Evolutionary conservation across 257 asterid genomes (phyloP), one percentile per base, ranked within the genome.

Genomic region (Datura wrightii): DNA sequence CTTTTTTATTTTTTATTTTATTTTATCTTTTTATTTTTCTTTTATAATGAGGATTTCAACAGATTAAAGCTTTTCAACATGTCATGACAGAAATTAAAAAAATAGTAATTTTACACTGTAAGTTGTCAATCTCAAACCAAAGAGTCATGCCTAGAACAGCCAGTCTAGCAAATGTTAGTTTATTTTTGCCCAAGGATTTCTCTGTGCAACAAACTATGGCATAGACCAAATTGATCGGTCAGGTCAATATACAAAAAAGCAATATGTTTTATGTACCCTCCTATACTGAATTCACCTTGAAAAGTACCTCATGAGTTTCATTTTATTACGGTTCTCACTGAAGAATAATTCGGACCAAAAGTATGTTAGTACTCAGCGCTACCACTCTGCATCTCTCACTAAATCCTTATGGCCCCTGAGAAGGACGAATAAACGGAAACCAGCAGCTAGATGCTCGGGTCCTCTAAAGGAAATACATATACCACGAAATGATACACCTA

Each of bases 391-490:
- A 69, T 15, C 53, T 67, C 78, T 69, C 39, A 7, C 79, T 39
- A 69, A 70, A 70, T 70, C 79, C 54, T 41, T 53, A 70, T 41
- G 18, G 41, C 54, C 54, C 53, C 41, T 41, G 79, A 42, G 36
- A 42, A 41, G 79, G 79, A 9, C 79, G 8, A 3, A 42, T 5
- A 42, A 41, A 70, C 19, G 54, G 13, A 42, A 42, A 70, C 4
- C 54, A 18, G 37, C 54, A 70, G 36, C 2, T 70, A 70, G 79
- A 70, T 70, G 79, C 79, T 41, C 79, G 8, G 79, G 54, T 16
- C 54, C 79, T 41, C 79, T 69, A 41, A n/a, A 69, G 52, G 0
- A 69, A 69, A 69, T 2, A 69, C 54, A 69, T 16, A 14, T 69
- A 67, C 6, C 79, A 0, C 1, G 15, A 69, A 41, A 41, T 10